Base-by-base conservation (phyloP, 768 basidiomycete genomes). In the Udeniomyces megalosporus region DNA sequence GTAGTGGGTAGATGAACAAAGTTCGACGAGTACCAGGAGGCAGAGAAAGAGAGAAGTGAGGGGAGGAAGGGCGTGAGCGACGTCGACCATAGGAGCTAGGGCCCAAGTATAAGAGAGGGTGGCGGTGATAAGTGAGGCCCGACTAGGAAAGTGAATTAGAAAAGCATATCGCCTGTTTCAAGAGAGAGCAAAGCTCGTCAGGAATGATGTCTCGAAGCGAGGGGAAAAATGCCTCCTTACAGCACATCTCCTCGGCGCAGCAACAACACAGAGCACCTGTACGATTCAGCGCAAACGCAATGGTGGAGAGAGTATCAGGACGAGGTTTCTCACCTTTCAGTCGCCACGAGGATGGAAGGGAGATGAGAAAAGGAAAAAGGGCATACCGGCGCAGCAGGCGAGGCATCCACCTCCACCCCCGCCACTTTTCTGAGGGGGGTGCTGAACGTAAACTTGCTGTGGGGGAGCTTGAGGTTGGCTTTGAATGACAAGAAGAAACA, bases 401-500 rank as follows among this genome's bases (percentile, higher is more conserved):
- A 61, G 50, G n/a, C 60, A 61, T 4, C 60, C 60, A 11, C 60
- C 60, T 31, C 60, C 60, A 8, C 44, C 58, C 8, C 46, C 58
- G 2, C 60, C 51, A 20, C 34, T 47, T 3, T 55, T 20, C 32
- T 55, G 34, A 5, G 3, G 35, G 12, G 42, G 42, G 35, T 52
- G 50, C 44, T 61, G 60, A 10, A 61, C 60, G 60, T 61, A 61
- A n/a, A 61, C 60, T 28, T 38, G 60, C 44, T 61, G 60, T 3
- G 60, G 60, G 0, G 38, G 60, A 20, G 50, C 38, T 14, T 61
- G 60, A 11, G 60, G 60, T 42, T 61, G 60, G 44, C 50, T 42
- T 28, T 7, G 46, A 15, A 5, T 6, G 47, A 29, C 35, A 17
- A 35, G 59, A 42, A 26, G 24, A 38, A 20, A 22, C 32, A 31